A percentile compares a stretch with the other conserved stretches of the same genome.
These are phyloP conservation scores for Suillus sp. DNA, from an alignment of 768 basidiomycete genomes.

Conservation along the genomic window DNA sequence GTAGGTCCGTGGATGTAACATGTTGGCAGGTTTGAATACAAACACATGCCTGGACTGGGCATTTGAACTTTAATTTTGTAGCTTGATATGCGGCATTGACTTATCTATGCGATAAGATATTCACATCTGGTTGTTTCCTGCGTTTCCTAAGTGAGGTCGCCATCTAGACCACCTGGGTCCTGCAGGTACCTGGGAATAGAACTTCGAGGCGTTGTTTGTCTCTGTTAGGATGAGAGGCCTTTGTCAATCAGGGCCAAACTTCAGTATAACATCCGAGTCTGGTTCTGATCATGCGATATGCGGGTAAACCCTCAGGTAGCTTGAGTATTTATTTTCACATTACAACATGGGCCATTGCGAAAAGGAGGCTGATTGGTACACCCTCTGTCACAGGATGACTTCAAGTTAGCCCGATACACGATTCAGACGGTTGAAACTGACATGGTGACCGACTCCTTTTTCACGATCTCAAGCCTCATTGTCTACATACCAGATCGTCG, in stretches of 20 bases:
- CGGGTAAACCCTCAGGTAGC: too few relatives aligned
- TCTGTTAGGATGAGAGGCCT: conserved; percentile 2
- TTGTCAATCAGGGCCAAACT: conserved; percentile 1
- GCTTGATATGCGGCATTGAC: neutral
- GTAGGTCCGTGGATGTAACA: conserved; percentile 79
- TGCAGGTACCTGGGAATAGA: neutral
- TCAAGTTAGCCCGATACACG: neutral
- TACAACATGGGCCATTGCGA: neutral
- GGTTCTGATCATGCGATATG: neutral
- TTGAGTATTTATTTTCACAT: neutral
- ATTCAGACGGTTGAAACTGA: neutral
- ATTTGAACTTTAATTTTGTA: neutral
- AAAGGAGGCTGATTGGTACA: neutral
- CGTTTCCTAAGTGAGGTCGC: conserved; percentile 26
- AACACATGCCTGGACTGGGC: conserved; percentile 35
- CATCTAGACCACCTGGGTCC: neutral
- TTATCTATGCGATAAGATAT: conserved; percentile 22
- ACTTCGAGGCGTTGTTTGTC: neutral
- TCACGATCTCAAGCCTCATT: neutral
- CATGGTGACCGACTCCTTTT: neutral
- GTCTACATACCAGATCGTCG: neutral
- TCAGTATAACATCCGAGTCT: neutral
- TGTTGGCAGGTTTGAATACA: conserved; percentile 53
- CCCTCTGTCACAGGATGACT: neutral
- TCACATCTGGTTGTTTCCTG: conserved; percentile 21